Evolutionary conservation across 2,329 filamentous ascomycete species (phyloP).

Genomic region (Cladosporium sphaerospermum): DNA sequence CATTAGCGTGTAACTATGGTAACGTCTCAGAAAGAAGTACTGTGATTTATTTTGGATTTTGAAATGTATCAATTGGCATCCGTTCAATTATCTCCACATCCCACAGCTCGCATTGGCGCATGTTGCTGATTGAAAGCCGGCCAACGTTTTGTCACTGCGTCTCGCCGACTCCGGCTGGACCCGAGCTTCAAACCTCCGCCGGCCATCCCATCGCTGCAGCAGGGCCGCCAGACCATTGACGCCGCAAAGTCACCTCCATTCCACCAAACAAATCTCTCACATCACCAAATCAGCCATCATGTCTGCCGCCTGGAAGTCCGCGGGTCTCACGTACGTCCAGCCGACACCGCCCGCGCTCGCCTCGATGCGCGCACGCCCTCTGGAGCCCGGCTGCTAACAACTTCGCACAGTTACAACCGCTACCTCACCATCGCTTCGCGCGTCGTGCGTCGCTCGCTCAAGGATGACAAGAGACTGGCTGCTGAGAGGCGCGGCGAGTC

Average conservation of each 20-base stretch:
- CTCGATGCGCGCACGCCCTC: background rate
- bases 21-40: background rate
- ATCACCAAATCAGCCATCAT: constrained; percentile 56
- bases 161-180: background rate
- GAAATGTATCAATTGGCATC: background rate
- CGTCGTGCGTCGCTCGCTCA: constrained; percentile 91
- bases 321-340: constrained; percentile 79
- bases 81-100: background rate
- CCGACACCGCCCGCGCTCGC: background rate
- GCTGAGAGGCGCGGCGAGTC: constrained; percentile 87
- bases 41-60: constrained; percentile 2
- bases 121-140: background rate
- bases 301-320: constrained; percentile 97
- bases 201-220: constrained; percentile 1
- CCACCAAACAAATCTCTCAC: constrained; percentile 6
- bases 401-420: constrained; percentile 83
- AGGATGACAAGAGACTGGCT: constrained; percentile 82
- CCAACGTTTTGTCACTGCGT: background rate
- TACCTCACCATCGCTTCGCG: constrained; percentile 94
- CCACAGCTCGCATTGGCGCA: background rate
- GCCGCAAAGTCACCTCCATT: constrained; percentile 10
- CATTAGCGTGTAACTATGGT: constrained; percentile 21
- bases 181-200: background rate
- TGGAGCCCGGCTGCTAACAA: constrained; percentile 7
- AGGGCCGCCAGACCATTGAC: constrained; percentile 4